Percentiles rank a stretch among this genome's conserved stretches.
Evolutionary conservation across 805 yeast species (phyloP).

Genomic region (Pichia pseudocactophila): DNA sequence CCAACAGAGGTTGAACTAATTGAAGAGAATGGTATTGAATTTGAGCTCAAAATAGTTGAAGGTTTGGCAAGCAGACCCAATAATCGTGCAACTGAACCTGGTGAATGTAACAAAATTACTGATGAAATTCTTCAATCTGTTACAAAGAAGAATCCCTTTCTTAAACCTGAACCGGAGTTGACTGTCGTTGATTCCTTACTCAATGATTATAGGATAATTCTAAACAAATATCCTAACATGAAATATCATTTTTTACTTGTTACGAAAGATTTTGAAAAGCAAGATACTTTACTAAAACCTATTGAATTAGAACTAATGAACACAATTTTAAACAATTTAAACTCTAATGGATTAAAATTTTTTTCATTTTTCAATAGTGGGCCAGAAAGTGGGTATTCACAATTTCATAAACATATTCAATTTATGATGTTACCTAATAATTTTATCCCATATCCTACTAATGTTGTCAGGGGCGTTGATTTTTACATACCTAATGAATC

Average conservation of each 20-base stretch:
- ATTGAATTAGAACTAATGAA: conserved; percentile 57
- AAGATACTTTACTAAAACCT: conserved; percentile 62
- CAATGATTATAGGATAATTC: conserved; percentile 50
- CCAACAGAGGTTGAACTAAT: conserved; percentile 15
- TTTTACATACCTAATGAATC: conserved; percentile 46
- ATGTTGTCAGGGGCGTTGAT: conserved; percentile 33
- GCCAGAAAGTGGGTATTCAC: conserved; percentile 85
- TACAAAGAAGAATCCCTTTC: conserved; percentile 58
- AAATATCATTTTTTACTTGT: conserved; percentile 72
- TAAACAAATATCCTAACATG: conserved; percentile 82
- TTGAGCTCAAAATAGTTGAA: conserved; percentile 27
- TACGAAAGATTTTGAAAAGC: conserved; percentile 66
- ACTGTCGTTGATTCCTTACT: conserved; percentile 49
- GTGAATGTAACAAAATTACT: conserved; percentile 28
- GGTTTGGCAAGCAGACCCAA: conserved; percentile 28
- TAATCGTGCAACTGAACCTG: conserved; percentile 28
- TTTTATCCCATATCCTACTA: conserved; percentile 51
- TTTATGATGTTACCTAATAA: conserved; percentile 61
- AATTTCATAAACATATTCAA: conserved; percentile 88
- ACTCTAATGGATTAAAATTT: conserved; percentile 34
- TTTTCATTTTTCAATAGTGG: conserved; percentile 89
- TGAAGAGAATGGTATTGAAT: conserved; percentile 17
- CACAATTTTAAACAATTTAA: conserved; percentile 42
- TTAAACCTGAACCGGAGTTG: conserved; percentile 67
- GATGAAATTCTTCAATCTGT: conserved; percentile 25